Evolutionary conservation across 169 alveolate species (phyloP).

Genomic region (Babesia divergens): DNA sequence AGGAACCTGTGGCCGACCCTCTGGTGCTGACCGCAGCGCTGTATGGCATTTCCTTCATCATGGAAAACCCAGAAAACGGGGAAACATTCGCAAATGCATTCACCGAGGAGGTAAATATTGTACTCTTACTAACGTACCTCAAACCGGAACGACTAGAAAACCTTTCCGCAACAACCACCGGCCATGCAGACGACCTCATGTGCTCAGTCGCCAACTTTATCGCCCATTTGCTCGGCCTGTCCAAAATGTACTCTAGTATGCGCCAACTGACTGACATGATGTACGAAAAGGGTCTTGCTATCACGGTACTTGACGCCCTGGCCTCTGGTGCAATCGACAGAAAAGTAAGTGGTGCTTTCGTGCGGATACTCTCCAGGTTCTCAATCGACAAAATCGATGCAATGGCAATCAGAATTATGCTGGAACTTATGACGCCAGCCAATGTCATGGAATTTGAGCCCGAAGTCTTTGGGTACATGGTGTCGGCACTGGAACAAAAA

Average conservation of each 20-base stretch:
- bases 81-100: conserved; percentile 10
- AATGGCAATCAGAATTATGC: conserved; percentile 11
- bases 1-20: conserved; percentile 47
- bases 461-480: conserved; percentile 23
- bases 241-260: background rate
- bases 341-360: conserved; percentile 10
- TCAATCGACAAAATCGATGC: conserved; percentile 42
- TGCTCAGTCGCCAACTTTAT: background rate
- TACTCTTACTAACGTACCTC: conserved; percentile 18
- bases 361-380: conserved; percentile 15
- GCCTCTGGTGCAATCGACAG: conserved; percentile 1
- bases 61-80: conserved; percentile 10
- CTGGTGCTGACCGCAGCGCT: conserved; percentile 41
- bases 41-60: background rate
- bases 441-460: conserved; percentile 21
- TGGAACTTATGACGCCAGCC: conserved; percentile 8
- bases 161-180: background rate
- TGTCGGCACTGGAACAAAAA: conserved; percentile 13
- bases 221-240: background rate
- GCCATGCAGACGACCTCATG: conserved; percentile 1
- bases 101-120: conserved; percentile 37
- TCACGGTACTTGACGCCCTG: conserved; percentile 3
- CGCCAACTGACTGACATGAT: conserved; percentile 22
- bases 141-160: conserved; percentile 9
- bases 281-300: conserved; percentile 42